Evolutionary conservation across 441 rosid genomes (phyloP), one percentile per base, ranked within the genome.

Genomic region (Pelargonium australe): DNA sequence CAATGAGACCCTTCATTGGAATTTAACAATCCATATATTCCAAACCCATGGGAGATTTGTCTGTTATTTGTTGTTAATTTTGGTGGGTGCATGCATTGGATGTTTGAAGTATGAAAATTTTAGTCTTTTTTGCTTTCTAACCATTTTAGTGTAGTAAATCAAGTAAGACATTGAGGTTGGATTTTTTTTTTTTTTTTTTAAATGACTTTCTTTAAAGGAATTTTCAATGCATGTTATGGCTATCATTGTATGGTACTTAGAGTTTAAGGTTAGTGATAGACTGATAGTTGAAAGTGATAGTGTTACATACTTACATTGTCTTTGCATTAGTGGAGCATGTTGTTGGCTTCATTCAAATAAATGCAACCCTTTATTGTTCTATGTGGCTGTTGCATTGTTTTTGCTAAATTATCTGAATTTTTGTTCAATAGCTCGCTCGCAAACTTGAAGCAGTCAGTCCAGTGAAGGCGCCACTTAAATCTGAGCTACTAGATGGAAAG

Each of bases 401-500:
- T 19, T 7, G 23, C 9, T 20, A 28, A 19, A 53, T 23, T 67
- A 9, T 17, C 10, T 43, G 31, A 17, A 11, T 45, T 2, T n/a
- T 28, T 70, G 11, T 17, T 73, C 60, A 19, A 76, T 74, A 88
- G 96, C 76, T 91, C 73, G 91, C 92, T 0, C 84, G 87, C 51
- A 80, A 89, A 68, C 91, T 94, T 70, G 97, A 94, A 84, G 89
- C 87, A 14, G 90, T 81, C 37, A 91, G 75, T 78, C 92, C 91
- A 4, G 84, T 83, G 1, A 94, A 82, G 81, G 88, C 81, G 82
- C 96, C 96, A n/a, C 71, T 94, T 43, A 94, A 94, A 17, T 91
- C 96, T 64, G 81, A 75, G 70, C 82, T 91, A 19, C 45, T 89
- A 5, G 79, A 87, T 82, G 97, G 97, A 34, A 91, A 94, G 78